Conservation (phyloP, 352 stramenopile genomes). For the Phytophthora europaea region DNA sequence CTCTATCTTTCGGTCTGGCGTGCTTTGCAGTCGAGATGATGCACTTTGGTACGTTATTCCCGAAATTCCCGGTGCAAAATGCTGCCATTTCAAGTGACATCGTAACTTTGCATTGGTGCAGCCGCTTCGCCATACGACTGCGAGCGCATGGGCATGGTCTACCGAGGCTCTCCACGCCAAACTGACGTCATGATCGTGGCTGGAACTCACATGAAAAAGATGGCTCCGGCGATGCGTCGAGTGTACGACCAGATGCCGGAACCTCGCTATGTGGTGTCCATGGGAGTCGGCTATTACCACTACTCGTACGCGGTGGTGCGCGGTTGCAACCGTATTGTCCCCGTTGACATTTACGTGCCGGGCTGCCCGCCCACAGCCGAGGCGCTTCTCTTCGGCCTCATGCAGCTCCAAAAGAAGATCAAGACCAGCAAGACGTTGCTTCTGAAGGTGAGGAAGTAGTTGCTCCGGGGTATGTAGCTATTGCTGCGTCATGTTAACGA, state of each 20-base stretch:
- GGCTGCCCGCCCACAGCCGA: slow-evolving; percentile 85
- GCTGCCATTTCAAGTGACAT: neutral
- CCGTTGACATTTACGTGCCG: slow-evolving; percentile 99
- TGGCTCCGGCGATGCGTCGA: slow-evolving; percentile 97
- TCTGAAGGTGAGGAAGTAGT: slow-evolving; percentile 27
- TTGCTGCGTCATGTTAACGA: neutral
- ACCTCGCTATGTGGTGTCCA: slow-evolving; percentile 97
- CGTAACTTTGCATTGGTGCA: slow-evolving; percentile 28
- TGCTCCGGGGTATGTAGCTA: neutral
- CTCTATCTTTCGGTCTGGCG: slow-evolving; percentile 98
- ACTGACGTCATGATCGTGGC: slow-evolving; percentile 99
- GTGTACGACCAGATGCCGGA: slow-evolving; percentile 99
- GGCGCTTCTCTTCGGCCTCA: slow-evolving; percentile 20
- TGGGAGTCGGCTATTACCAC: slow-evolving; percentile 93
- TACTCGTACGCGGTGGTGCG: slow-evolving; percentile 98
- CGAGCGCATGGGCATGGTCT: slow-evolving; percentile 98
- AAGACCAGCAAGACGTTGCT: slow-evolving; percentile 24
- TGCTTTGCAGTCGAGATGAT: slow-evolving; percentile 96
- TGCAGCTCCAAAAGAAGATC: slow-evolving; percentile 31
- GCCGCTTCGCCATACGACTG: slow-evolving; percentile 94
- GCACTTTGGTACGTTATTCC: neutral
- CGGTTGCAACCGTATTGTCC: slow-evolving; percentile 97
- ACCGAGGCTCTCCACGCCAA: slow-evolving; percentile 94
- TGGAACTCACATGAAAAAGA: slow-evolving; percentile 99
- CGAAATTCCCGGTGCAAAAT: neutral